Evolutionary conservation across 2,329 filamentous ascomycete species (phyloP).

Genomic region (Metarhizium sp.): DNA sequence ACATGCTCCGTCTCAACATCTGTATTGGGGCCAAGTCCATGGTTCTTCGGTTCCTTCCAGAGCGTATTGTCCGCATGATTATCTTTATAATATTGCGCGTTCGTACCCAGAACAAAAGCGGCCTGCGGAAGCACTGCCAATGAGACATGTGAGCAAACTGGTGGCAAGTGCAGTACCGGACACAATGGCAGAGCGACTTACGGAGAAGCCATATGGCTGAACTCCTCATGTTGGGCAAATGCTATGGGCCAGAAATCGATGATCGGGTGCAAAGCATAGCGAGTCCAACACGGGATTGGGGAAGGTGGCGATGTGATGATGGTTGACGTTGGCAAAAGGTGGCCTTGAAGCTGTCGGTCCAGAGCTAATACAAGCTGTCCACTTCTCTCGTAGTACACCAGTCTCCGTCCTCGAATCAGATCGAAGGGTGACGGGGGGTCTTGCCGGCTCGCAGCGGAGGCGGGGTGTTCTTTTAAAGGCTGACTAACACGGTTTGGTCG

Average conservation of each 20-base stretch:
- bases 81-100: conserved; percentile 28
- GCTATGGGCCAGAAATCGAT: conserved; percentile 20
- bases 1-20: conserved; percentile 20
- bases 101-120: conserved; percentile 25
- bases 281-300: conserved; percentile 1
- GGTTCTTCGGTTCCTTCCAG: conserved; percentile 19
- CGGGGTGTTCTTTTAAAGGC: too few species aligned
- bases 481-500: too few species aligned
- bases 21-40: conserved; percentile 21
- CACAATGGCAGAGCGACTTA: conserved; percentile 19
- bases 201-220: conserved; percentile 31
- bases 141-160: conserved; percentile 13
- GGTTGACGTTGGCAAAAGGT: conserved; percentile 2
- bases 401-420: too few species aligned
- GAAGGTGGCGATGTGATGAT: not conserved
- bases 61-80: conserved; percentile 19
- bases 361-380: conserved; percentile 10
- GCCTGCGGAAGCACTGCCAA: conserved; percentile 38
- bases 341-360: conserved; percentile 1
- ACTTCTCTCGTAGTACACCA: conserved; percentile 1
- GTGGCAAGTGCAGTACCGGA: conserved; percentile 3
- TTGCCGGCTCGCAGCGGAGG: too few species aligned
- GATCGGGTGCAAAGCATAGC: conserved; percentile 20
- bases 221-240: conserved; percentile 30
- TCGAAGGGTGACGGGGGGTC: too few species aligned